Evolutionary conservation across 2,329 filamentous ascomycete genomes (phyloP).

Genomic region (Sporothrix dimorphospora): DNA sequence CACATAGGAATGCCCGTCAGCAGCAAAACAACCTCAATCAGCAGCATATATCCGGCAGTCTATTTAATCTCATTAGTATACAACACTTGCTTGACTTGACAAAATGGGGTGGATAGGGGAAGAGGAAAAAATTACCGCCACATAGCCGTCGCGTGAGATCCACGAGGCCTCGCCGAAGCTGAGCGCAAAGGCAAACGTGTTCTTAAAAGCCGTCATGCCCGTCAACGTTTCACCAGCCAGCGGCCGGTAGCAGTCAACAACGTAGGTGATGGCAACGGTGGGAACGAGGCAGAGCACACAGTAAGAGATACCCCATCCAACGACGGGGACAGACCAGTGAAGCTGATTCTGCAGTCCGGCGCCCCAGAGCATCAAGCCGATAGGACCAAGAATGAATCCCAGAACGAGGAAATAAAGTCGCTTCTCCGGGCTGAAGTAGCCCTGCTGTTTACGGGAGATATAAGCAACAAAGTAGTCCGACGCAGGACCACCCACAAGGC

Average conservation of each 20-base stretch:
- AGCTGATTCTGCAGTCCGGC: background rate
- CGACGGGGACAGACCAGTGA: conserved; percentile 1
- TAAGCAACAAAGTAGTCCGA: conserved; percentile 13
- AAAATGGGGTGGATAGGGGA: background rate
- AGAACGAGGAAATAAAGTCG: conserved; percentile 7
- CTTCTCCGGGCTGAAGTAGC: conserved; percentile 12
- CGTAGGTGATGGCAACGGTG: conserved; percentile 2
- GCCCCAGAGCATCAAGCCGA: conserved; percentile 10
- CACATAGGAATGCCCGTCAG: conserved; percentile 3
- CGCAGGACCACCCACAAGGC: conserved; percentile 3
- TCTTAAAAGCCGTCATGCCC: conserved; percentile 4
- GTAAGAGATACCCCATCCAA: conserved; percentile 3
- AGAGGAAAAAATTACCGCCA: background rate
- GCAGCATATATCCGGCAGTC: conserved; percentile 34
- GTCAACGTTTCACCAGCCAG: conserved; percentile 13
- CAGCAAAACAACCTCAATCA: background rate
- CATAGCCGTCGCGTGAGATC: background rate
- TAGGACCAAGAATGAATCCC: background rate
- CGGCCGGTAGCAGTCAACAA: conserved; percentile 1
- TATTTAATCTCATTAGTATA: background rate
- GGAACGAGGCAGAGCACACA: conserved; percentile 14
- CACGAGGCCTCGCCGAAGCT: conserved; percentile 17
- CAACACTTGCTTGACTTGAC: background rate
- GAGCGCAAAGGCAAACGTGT: conserved; percentile 13
- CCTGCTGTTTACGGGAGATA: conserved; percentile 12